phyloP scores from a whole-genome alignment of 2,329 filamentous ascomycete species.

The Cercospora beticola region DNA sequence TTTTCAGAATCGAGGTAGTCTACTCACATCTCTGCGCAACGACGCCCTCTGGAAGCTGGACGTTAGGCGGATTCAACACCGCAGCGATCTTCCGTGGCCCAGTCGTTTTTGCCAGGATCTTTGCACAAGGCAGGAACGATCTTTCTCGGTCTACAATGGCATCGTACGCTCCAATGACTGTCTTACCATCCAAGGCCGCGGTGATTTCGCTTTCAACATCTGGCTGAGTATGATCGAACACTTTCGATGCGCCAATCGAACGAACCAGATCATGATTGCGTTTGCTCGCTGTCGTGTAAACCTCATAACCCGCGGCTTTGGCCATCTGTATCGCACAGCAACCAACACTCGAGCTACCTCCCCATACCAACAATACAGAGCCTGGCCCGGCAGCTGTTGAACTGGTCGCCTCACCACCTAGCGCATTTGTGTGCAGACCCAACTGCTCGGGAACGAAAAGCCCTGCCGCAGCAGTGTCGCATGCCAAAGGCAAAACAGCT shows the following conservation, averaged over 20 bases:
- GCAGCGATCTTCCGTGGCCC: not conserved
- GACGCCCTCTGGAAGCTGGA: not conserved
- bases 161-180: not conserved
- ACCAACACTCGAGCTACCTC: not conserved
- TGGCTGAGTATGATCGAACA: not conserved
- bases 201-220: not conserved
- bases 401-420: not conserved
- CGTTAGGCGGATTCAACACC: not conserved
- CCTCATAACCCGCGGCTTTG: not conserved
- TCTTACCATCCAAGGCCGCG: not conserved
- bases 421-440: not conserved
- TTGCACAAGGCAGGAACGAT: not conserved
- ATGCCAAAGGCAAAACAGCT: not conserved
- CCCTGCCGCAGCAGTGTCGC: not conserved
- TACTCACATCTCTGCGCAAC: not conserved
- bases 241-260: not conserved
- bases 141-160: not conserved
- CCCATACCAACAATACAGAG: not conserved
- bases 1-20: not conserved
- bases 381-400: not conserved
- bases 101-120: not conserved
- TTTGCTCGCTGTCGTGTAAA: not conserved
- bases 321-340: not conserved
- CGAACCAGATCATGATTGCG: not conserved
- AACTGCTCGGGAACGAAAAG: not conserved